These are phyloP conservation scores for Colletotrichum plurivorum DNA, from an alignment of 2,329 filamentous ascomycete genomes.

Conservation along the genomic window DNA sequence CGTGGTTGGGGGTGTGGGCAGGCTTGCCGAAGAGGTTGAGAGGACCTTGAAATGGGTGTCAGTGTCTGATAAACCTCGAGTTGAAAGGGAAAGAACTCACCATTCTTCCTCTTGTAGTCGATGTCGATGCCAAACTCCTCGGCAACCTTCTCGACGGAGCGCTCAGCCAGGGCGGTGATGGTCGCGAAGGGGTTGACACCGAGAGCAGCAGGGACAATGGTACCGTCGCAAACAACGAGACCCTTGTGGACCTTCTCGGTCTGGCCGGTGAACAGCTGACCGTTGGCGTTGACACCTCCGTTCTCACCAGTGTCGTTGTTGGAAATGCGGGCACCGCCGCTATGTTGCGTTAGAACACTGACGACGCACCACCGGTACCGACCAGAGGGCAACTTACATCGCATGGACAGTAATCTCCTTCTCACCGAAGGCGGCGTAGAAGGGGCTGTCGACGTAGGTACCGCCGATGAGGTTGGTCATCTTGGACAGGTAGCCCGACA, in stretches of 20 bases:
- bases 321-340: constrained; percentile 73
- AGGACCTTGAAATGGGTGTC: constrained; percentile 44
- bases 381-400: constrained; percentile 62
- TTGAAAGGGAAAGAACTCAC: background rate
- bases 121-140: constrained; percentile 57
- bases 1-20: constrained; percentile 42
- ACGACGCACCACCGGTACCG: no score
- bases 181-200: constrained; percentile 79
- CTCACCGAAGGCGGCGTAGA: constrained; percentile 66
- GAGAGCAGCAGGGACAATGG: constrained; percentile 73
- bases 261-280: constrained; percentile 70
- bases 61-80: background rate
- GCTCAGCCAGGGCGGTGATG: constrained; percentile 77
- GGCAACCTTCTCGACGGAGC: constrained; percentile 68
- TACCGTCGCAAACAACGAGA: constrained; percentile 73
- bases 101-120: constrained; percentile 58
- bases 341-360: constrained; percentile 28
- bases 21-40: constrained; percentile 71
- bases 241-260: constrained; percentile 67
- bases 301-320: constrained; percentile 67
- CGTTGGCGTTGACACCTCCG: constrained; percentile 73
- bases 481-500: constrained; percentile 67
- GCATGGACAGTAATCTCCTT: constrained; percentile 77
- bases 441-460: constrained; percentile 71
- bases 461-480: constrained; percentile 72